Evolutionary conservation across 345 rosid genomes (phyloP), one percentile per base, ranked within the genome.

Genomic region (Pistacia vera): DNA sequence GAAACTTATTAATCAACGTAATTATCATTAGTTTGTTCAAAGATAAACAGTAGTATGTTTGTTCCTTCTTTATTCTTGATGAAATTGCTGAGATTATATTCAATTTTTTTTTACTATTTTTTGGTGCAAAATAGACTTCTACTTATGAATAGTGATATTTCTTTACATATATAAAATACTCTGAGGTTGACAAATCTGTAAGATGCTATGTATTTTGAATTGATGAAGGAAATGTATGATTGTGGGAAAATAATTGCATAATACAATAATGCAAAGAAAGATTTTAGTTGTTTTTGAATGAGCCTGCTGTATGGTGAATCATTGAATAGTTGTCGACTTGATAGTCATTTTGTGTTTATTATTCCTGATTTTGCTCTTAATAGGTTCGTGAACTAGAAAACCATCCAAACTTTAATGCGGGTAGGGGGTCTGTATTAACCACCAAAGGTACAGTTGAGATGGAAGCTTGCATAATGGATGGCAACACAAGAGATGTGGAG

Each of bases 381-480:
- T 68, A 90, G 99, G 99, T 93, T 14, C 91, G 93, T 63, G 93
- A 90, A 77, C 85, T 95, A 46, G 99, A 95, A 78, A 90, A 95
- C 75, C 81, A 86, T 70, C 97, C 97, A 0, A 62, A 86, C 83
- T 95, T 88, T 77, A 95, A 95, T 78, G 99, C 99, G 0, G 99
- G 98, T 17, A 92, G 63, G 85, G 99, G 99, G 16, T 93, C 99
- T 7, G 99, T 95, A n/a, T 77, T 93, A 9, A 95, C 93, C 56
- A 68, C 70, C 5, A 73, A 70, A 12, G 99, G 98, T 74, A 90
- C 98, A 3, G 88, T 95, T 58, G 99, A 95, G 85, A 95, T 95
- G 99, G 99, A 95, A 83, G 98, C 99, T 84, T 85, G 90, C 54
- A 93, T 95, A 41, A 93, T 95, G 99, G 98, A 95, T 65, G 99